These are phyloP conservation scores for Xylaria sp. DNA, from an alignment of 2,329 filamentous ascomycete species.

Conservation along the genomic window DNA sequence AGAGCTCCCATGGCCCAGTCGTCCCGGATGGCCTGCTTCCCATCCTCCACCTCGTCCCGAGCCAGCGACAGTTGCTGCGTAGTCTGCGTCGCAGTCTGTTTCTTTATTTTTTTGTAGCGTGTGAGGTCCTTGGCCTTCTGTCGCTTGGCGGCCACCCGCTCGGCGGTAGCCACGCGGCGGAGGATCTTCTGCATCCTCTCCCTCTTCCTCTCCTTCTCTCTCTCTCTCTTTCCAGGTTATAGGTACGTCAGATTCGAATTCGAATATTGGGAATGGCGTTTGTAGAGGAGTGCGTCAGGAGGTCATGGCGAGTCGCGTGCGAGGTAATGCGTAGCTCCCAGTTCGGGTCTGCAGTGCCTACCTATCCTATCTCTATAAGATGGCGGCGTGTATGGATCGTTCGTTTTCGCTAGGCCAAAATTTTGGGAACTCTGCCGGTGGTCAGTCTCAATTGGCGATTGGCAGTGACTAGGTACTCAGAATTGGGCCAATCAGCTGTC, in stretches of 20 bases:
- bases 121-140: constrained; percentile 46
- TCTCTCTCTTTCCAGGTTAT: background rate
- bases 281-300: constrained; percentile 4
- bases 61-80: constrained; percentile 48
- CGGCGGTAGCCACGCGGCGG: constrained; percentile 52
- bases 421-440: constrained; percentile 35
- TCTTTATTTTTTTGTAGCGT: constrained; percentile 43
- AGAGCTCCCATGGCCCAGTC: constrained; percentile 83
- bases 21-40: constrained; percentile 71
- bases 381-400: background rate
- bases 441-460: constrained; percentile 7
- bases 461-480: background rate
- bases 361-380: background rate
- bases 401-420: constrained; percentile 29
- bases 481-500: constrained; percentile 21
- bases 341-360: background rate
- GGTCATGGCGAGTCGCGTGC: constrained; percentile 28
- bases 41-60: constrained; percentile 54
- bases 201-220: background rate
- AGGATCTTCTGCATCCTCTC: constrained; percentile 51
- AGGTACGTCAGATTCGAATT: background rate
- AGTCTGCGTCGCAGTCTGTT: constrained; percentile 32
- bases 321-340: background rate
- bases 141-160: constrained; percentile 52
- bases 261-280: background rate